Evolutionary conservation across 163 green algal species (phyloP), one percentile per base, ranked within the genome.

Genomic region (Scenedesmus sp.): DNA sequence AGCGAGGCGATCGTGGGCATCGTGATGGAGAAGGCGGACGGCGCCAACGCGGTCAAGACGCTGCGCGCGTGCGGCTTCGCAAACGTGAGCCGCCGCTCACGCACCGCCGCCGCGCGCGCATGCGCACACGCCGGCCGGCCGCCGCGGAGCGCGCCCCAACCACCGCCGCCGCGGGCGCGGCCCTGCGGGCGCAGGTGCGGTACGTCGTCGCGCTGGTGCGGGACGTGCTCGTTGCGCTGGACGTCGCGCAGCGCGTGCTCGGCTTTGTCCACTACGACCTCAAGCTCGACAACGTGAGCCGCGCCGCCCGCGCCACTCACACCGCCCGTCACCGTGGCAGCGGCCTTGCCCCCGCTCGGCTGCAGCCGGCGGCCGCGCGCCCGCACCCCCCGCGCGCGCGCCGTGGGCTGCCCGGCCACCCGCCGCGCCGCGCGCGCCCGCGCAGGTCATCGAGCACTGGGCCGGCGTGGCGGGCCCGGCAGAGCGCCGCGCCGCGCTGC

Each of bases 21-120:
- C 29, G 33, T 80, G 24, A 80, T 80, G 71, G 71, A 80, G 56
- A 80, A 80, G 71, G 71, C 71, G 15, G 63, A 80, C n/a, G 71
- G 71, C 22, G n/a, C 42, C 1, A 80, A 71, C 50, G 71, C 71
- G 14, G 36, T 45, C 45, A 71, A 71, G 26, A 63, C 58, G 6
- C 71, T 80, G 15, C 33, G 34, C 26, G 6, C 48, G 3, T 24
- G 42, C 9, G 31, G 34, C 6, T 78, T 78, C n/a, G 57, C 42
- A 36, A 78, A 78, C 31, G 70, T 75, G 24, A 74, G 64, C 24
- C 15, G 5, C 22, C n/a, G n/a, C n/a, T n/a, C n/a, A n/a, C n/a
- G n/a, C n/a, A n/a, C n/a, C n/a, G n/a, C n/a, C n/a, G n/a, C n/a
- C n/a, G n/a, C n/a, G n/a, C n/a, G n/a, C n/a, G n/a, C n/a, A n/a